Percentiles rank a stretch among this genome's conserved stretches.
Evolutionary conservation across 139 green algal species (phyloP).

Genomic region (Auxenochlorella protothecoides): DNA sequence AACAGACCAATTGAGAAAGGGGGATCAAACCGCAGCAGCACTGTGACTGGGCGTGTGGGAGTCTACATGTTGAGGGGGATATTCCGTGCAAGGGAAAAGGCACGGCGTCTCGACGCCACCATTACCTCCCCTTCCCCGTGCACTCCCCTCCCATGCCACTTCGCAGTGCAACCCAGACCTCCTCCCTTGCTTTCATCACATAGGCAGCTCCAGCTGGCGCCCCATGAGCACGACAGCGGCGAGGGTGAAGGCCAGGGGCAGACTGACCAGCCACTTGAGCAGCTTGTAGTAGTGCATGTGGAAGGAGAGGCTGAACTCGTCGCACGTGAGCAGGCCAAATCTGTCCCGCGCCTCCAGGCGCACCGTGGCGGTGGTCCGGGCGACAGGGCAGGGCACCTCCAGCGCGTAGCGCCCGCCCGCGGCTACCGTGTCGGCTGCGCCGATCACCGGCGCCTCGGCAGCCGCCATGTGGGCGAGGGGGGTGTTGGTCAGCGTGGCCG

Average conservation of each 20-base stretch:
- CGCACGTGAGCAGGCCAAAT: conserved; percentile 38
- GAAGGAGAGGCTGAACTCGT: conserved; percentile 87
- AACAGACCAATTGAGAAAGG: no score
- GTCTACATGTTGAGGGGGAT: no score
- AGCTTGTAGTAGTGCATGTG: conserved; percentile 88
- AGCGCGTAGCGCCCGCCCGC: conserved; percentile 62
- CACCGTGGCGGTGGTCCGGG: conserved; percentile 54
- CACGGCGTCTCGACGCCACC: no score
- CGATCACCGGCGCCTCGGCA: conserved; percentile 64
- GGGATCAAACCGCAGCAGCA: no score
- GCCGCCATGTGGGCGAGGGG: conserved; percentile 49
- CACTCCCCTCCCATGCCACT: no score
- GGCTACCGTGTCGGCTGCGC: conserved; percentile 53
- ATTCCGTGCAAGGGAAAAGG: no score
- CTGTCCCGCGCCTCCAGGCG: conserved; percentile 67
- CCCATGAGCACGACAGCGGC: conserved; percentile 15
- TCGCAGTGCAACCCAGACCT: background rate
- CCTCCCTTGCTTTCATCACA: background rate
- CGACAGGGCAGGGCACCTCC: conserved; percentile 62
- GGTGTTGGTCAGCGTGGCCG: no score
- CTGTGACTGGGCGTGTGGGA: no score
- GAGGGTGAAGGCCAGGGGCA: conserved; percentile 19
- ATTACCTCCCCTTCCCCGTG: no score
- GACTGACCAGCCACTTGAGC: conserved; percentile 58
- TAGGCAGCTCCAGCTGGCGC: conserved; percentile 16